These are phyloP conservation scores for Colletotrichum sp. DNA, from an alignment of 2,329 filamentous ascomycete species.

Conservation along the genomic window DNA sequence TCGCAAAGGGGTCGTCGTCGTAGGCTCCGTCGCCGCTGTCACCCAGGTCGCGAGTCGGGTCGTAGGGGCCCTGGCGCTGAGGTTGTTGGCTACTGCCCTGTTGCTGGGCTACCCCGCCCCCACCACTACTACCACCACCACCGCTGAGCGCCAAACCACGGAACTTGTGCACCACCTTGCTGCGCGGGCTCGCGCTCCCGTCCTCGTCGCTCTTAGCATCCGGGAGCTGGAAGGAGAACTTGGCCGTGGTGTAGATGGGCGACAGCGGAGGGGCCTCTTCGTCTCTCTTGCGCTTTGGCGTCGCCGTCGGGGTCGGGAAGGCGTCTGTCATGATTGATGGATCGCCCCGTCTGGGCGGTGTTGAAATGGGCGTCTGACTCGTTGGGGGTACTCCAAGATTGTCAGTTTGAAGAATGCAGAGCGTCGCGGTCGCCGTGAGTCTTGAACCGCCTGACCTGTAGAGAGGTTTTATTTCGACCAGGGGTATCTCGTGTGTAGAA, in stretches of 20 bases:
- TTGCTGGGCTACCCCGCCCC: slow-evolving; percentile 46
- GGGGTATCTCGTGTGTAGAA: not conserved
- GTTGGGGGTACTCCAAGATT: not conserved
- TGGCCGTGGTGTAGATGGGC: slow-evolving; percentile 28
- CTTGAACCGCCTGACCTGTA: not conserved
- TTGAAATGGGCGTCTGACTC: slow-evolving; percentile 3
- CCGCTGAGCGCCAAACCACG: slow-evolving; percentile 49
- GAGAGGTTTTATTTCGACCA: not conserved
- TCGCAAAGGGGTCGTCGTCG: slow-evolving; percentile 28
- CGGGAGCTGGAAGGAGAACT: slow-evolving; percentile 52
- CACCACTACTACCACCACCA: slow-evolving; percentile 39
- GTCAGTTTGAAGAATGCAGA: not conserved
- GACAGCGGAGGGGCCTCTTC: slow-evolving; percentile 34
- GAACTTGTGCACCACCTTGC: slow-evolving; percentile 57
- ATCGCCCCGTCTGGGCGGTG: not conserved
- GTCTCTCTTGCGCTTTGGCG: slow-evolving; percentile 53
- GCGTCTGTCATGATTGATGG: slow-evolving; percentile 10
- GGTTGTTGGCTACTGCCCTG: slow-evolving; percentile 13
- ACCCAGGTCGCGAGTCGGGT: slow-evolving; percentile 24
- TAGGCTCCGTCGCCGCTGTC: slow-evolving; percentile 28
- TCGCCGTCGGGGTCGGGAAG: slow-evolving; percentile 26
- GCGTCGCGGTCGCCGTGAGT: not conserved
- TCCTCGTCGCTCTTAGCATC: slow-evolving; percentile 41
- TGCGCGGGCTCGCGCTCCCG: slow-evolving; percentile 57
- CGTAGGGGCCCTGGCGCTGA: slow-evolving; percentile 5